A percentile compares a stretch with the other conserved stretches of the same genome.
Evolutionary conservation across 1,284 basidiomycete genomes (phyloP).

Genomic region (Pseudozyma sp.): DNA sequence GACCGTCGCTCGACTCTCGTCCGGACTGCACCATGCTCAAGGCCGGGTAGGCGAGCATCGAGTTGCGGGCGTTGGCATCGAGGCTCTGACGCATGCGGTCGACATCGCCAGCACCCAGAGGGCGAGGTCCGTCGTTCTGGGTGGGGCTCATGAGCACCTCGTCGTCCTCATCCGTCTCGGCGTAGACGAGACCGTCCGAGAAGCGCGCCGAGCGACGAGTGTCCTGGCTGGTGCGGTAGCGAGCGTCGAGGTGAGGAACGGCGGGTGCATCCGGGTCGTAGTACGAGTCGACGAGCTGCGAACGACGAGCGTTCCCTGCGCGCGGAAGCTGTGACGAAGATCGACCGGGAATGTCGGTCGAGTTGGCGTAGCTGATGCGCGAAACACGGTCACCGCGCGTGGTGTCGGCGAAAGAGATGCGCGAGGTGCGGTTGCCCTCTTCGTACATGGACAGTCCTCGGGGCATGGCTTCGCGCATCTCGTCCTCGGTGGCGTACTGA

Average conservation of each 20-base stretch:
- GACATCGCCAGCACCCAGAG: constrained; percentile 42
- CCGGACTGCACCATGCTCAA: constrained; percentile 53
- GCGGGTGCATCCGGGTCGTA: constrained; percentile 58
- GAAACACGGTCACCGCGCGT: constrained; percentile 60
- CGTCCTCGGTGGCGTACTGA: constrained; percentile 39
- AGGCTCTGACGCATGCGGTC: constrained; percentile 53
- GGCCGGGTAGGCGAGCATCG: constrained; percentile 60
- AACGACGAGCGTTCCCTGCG: constrained; percentile 35
- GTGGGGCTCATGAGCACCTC: constrained; percentile 61
- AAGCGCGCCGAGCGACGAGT: constrained; percentile 34
- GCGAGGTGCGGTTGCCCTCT: constrained; percentile 47
- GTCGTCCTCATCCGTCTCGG: constrained; percentile 48
- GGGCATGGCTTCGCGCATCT: constrained; percentile 56
- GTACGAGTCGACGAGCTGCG: constrained; percentile 53
- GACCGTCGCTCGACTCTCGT: constrained; percentile 43
- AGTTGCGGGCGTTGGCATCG: constrained; percentile 53
- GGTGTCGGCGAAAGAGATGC: constrained; percentile 56
- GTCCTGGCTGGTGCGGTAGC: constrained; percentile 43
- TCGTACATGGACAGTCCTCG: constrained; percentile 55
- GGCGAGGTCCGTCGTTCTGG: constrained; percentile 53
- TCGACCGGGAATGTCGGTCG: constrained; percentile 48
- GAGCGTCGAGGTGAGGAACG: constrained; percentile 46
- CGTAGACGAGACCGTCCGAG: constrained; percentile 47
- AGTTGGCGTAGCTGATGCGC: constrained; percentile 58
- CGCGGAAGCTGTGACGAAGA: constrained; percentile 43